Evolutionary conservation across 176 grass and related monocot species (phyloP).

Genomic region (Oryza glumipatula): DNA sequence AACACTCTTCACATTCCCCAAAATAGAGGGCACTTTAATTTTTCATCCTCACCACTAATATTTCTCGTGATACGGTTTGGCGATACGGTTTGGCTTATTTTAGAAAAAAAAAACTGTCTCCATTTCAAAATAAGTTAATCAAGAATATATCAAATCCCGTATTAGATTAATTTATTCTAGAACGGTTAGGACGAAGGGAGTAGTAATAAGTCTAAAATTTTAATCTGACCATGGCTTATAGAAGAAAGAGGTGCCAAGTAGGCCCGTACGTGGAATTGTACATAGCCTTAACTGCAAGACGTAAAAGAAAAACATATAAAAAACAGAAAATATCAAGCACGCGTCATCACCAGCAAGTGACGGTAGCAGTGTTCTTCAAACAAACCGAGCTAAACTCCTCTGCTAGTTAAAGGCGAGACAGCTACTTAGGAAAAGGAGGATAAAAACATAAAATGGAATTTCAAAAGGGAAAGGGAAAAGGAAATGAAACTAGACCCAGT

Average conservation of each 20-base stretch:
- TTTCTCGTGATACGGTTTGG: no score
- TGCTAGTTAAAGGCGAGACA: neutral
- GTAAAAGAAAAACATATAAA: neutral
- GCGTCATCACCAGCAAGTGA: neutral
- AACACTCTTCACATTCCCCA: no score
- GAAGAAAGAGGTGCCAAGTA: neutral
- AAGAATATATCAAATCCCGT: no score
- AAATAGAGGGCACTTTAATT: no score
- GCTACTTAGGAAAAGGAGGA: neutral
- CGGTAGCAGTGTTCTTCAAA: neutral
- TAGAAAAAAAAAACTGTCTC: no score
- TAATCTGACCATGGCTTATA: no score
- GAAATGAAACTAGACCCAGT: constrained; percentile 34
- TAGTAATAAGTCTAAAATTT: no score
- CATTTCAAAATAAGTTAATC: no score
- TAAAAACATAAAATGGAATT: neutral
- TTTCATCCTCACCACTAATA: no score
- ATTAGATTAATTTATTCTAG: no score
- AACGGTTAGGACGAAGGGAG: no score
- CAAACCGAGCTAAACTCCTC: neutral
- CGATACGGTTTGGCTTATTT: no score
- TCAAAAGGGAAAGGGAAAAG: neutral
- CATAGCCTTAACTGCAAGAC: neutral
- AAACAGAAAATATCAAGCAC: neutral
- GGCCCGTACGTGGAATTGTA: neutral